Evolutionary conservation across 2,329 filamentous ascomycete genomes (phyloP).

Genomic region (Neopestalotiopsis sp.): DNA sequence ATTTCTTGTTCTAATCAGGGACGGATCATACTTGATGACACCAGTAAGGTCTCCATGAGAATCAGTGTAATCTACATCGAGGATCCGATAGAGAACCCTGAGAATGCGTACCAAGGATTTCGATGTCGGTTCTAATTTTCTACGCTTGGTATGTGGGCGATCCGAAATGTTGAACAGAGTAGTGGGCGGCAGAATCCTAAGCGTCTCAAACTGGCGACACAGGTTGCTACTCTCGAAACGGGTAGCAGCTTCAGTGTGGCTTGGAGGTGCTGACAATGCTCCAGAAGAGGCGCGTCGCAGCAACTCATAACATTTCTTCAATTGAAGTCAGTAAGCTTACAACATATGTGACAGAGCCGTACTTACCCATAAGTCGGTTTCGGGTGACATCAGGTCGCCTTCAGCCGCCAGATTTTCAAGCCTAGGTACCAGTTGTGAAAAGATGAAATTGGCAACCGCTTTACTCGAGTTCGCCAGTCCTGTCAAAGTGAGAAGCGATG

Average conservation of each 20-base stretch:
- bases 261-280: slow-evolving; percentile 5
- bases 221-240: slow-evolving; percentile 34
- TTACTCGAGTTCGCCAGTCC: slow-evolving; percentile 38
- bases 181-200: slow-evolving; percentile 25
- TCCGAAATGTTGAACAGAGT: slow-evolving; percentile 4
- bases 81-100: slow-evolving; percentile 32
- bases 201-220: slow-evolving; percentile 27
- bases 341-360: neutral
- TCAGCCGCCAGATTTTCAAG: slow-evolving; percentile 43
- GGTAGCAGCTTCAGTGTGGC: slow-evolving; percentile 7
- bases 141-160: slow-evolving; percentile 37
- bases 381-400: slow-evolving; percentile 36
- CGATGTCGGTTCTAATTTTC: slow-evolving; percentile 34
- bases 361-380: slow-evolving; percentile 50
- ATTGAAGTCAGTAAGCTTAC: slow-evolving; percentile 19
- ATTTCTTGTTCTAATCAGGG: slow-evolving; percentile 19
- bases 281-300: slow-evolving; percentile 32
- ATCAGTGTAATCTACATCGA: slow-evolving; percentile 33
- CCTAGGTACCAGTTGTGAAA: slow-evolving; percentile 50
- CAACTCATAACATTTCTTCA: slow-evolving; percentile 37
- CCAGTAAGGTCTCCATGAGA: slow-evolving; percentile 38
- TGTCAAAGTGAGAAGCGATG: slow-evolving; percentile 45
- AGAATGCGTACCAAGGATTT: slow-evolving; percentile 30
- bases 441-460: slow-evolving; percentile 45
- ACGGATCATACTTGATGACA: slow-evolving; percentile 52